Base-by-base conservation (phyloP, 2,329 filamentous ascomycete species). In the Calonectria pauciramosa region DNA sequence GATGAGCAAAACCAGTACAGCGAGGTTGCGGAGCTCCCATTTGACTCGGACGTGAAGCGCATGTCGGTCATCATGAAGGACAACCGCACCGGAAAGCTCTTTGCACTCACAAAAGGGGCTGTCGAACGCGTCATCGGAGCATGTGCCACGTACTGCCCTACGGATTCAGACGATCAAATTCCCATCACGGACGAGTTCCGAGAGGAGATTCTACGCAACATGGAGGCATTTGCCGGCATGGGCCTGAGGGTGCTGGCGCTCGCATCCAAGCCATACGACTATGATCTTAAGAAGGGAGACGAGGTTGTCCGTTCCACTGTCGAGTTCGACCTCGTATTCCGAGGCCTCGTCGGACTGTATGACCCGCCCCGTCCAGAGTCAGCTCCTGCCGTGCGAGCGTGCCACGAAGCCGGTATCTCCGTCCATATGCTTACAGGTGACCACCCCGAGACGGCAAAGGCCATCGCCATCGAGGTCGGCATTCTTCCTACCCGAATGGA, bases 351-450 rank as follows among this genome's bases (percentile, higher is more conserved):
- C 74, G 93, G 93, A 65, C 87, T 95, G n/a, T 94, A 94, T 76
- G 93, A 95, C 74, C 93, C 93, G 34, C 93, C 93, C 75, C 92
- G 93, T 1, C 88, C 91, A 0, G 93, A 94, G 80, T 93, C 93
- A 3, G 90, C 89, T 2, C 89, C 86, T 1, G 90, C 91, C 0
- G 91, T 93, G 54, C 83, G 85, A 32, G 85, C 86, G 68, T 93
- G 91, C 78, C 91, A 92, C 75, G 86, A 89, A 71, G 92, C 92
- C 38, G 92, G 92, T 28, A 90, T 93, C 67, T 88, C 89, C 71
- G 92, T 93, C 16, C 91, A 93, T 80, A 93, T 93, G 92, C 87
- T 93, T 18, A 94, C 93, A n/a, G 93, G 92, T 73, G 92, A 94
- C 74, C 92, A 94, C 79, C 90, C 91, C 0, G 90, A 91, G 59